These are phyloP conservation scores for Botryotinia narcissicola DNA, from an alignment of 2,329 filamentous ascomycete genomes.

Conservation along the genomic window DNA sequence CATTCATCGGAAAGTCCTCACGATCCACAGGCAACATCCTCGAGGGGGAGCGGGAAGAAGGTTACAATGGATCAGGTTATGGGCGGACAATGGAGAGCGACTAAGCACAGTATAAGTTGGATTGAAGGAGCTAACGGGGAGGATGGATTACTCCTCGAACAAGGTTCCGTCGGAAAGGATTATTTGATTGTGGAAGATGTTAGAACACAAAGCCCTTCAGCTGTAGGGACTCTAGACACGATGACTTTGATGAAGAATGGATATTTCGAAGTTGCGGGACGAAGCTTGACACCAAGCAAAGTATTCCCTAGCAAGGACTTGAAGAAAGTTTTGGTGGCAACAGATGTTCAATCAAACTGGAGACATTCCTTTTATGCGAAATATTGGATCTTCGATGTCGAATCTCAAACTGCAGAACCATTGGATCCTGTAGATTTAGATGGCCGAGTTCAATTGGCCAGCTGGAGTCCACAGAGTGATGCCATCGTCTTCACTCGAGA, in stretches of 20 bases:
- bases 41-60: constrained; percentile 65
- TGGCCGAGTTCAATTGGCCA: constrained; percentile 74
- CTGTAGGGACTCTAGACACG: constrained; percentile 47
- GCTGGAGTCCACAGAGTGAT: constrained; percentile 85
- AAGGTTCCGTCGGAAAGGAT: constrained; percentile 57
- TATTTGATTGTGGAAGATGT: constrained; percentile 89
- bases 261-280: constrained; percentile 58
- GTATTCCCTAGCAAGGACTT: constrained; percentile 79
- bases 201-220: constrained; percentile 50
- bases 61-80: constrained; percentile 72
- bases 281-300: constrained; percentile 54
- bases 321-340: constrained; percentile 80
- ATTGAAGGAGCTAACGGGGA: constrained; percentile 70
- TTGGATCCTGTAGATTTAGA: constrained; percentile 67
- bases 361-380: constrained; percentile 81
- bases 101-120: constrained; percentile 69
- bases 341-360: constrained; percentile 73
- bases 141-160: constrained; percentile 82
- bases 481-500: constrained; percentile 84
- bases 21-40: constrained; percentile 63
- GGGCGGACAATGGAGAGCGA: constrained; percentile 62
- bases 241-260: constrained; percentile 72
- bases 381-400: constrained; percentile 93
- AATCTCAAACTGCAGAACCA: constrained; percentile 71
- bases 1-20: constrained; percentile 63